Conservation (phyloP, 1,284 basidiomycete species). For the Quambalaria eucalypti region DNA sequence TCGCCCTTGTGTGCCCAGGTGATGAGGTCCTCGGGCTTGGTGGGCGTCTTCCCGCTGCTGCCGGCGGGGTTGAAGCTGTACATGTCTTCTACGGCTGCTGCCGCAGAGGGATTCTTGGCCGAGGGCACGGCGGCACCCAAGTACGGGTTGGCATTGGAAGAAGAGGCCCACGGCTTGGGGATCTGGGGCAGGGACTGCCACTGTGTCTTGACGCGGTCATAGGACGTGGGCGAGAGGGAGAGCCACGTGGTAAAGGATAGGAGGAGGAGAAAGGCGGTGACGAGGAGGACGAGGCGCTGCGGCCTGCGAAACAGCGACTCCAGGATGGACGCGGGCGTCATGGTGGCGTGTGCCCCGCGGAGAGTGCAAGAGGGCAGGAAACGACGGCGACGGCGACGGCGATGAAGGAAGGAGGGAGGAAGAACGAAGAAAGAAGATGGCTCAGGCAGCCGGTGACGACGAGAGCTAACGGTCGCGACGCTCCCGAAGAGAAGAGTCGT, state of each 20-base stretch:
- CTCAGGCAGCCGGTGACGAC: no score
- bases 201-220: slow-evolving; percentile 11
- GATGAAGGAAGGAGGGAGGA: no score
- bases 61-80: slow-evolving; percentile 30
- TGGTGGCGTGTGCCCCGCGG: neutral
- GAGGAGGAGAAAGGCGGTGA: slow-evolving; percentile 23
- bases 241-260: slow-evolving; percentile 31
- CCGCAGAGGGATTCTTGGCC: neutral
- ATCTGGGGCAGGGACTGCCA: slow-evolving; percentile 13
- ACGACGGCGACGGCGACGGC: no score
- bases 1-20: slow-evolving; percentile 30
- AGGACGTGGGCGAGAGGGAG: slow-evolving; percentile 19
- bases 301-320: slow-evolving; percentile 28
- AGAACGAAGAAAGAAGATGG: no score
- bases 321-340: slow-evolving; percentile 9
- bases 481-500: no score
- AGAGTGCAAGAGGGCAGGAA: neutral
- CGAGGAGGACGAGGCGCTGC: slow-evolving; percentile 29
- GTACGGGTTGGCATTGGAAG: neutral
- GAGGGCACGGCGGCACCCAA: neutral
- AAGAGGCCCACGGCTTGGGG: slow-evolving; percentile 12
- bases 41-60: slow-evolving; percentile 11
- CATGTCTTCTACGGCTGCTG: slow-evolving; percentile 17
- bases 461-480: no score
- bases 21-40: slow-evolving; percentile 30